phyloP scores from a whole-genome alignment of 192 early-diverging fungal genomes.

The Backusella australiensis region DNA sequence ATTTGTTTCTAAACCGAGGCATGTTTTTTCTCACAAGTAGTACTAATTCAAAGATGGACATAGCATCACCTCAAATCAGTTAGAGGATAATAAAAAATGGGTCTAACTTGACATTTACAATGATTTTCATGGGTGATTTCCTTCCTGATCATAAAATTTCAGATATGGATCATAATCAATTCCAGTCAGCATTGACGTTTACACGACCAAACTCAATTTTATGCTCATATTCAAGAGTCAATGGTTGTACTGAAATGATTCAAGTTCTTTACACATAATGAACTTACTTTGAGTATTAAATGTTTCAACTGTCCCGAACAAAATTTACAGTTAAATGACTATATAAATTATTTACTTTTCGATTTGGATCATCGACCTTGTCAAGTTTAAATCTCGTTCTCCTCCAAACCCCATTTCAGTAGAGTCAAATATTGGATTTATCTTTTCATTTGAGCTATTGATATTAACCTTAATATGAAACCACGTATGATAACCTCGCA shows the following conservation, averaged over 20 bases:
- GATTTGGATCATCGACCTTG: too few species aligned
- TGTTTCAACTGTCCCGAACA: too few species aligned
- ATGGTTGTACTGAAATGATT: background rate
- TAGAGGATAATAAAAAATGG: too few species aligned
- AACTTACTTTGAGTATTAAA: too few species aligned
- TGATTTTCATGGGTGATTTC: background rate
- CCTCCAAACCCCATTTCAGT: too few species aligned
- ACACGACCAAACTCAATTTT: background rate
- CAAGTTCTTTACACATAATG: background rate
- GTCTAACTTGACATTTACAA: too few species aligned
- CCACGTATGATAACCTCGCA: background rate
- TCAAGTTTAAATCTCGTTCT: too few species aligned
- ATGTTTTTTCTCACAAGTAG: background rate
- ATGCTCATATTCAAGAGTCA: background rate
- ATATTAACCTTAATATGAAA: background rate
- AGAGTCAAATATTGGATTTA: background rate
- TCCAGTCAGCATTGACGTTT: background rate
- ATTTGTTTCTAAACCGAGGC: too few species aligned
- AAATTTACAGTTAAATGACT: too few species aligned
- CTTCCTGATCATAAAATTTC: background rate
- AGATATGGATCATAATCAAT: background rate
- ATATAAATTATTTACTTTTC: too few species aligned
- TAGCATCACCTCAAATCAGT: background rate
- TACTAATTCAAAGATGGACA: background rate
- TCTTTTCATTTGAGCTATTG: background rate